Percentiles rank a stretch among this genome's conserved stretches.
These are phyloP conservation scores for Macroventuria anomochaeta DNA, from an alignment of 2,329 filamentous ascomycete species.

Conservation along the genomic window DNA sequence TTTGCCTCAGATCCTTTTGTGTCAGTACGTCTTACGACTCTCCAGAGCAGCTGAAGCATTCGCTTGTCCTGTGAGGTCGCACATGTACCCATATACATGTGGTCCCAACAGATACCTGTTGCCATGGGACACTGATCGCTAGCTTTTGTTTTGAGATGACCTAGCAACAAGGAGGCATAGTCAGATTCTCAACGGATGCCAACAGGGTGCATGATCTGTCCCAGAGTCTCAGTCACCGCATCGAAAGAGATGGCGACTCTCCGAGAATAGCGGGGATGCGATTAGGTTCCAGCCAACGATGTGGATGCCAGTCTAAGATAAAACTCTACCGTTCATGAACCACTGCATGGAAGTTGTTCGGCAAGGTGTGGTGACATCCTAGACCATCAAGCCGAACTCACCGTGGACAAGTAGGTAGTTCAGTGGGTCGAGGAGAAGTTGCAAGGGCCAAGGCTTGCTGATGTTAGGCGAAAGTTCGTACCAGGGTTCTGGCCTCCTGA, in stretches of 20 bases:
- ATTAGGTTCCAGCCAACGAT: neutral
- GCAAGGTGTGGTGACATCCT: neutral
- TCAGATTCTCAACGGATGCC: too few species aligned
- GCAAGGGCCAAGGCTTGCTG: neutral
- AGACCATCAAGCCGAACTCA: neutral
- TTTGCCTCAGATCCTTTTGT: neutral
- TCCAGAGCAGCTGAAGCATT: neutral
- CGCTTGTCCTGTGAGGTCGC: neutral
- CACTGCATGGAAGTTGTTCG: neutral
- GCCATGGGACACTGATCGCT: too few species aligned
- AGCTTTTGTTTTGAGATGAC: neutral
- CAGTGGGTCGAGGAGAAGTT: neutral
- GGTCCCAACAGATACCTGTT: neutral
- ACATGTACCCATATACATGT: neutral
- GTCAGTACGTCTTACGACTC: neutral
- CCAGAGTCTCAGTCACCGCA: neutral
- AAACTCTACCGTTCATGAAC: neutral
- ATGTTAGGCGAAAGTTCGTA: neutral
- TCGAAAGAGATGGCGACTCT: neutral
- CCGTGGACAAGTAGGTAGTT: neutral
- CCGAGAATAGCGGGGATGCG: neutral
- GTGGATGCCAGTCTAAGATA: neutral
- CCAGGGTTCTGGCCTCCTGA: neutral
- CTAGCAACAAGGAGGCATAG: too few species aligned
- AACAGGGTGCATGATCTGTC: neutral